Evolutionary conservation across 495 filamentous ascomycete species (phyloP), one percentile per base, ranked within the genome.

Genomic region (Xeromyces bisporus): DNA sequence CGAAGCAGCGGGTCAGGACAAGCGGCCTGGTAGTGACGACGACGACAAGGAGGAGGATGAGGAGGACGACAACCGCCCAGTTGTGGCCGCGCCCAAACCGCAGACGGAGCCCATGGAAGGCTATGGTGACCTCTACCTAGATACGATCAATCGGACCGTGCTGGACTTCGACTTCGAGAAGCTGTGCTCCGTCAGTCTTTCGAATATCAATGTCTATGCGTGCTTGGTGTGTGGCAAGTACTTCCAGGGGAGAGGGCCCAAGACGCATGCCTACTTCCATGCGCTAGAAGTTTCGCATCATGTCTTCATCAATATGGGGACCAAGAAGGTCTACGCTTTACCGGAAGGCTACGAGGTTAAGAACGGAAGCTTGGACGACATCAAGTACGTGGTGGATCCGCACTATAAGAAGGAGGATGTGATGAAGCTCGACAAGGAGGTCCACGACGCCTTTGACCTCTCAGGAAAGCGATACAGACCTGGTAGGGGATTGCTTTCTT

Each of bases 141-240:
- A 99, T 55, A 96, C 87, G 2, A 87, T 99, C 55, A 75, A 94
- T 56, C 82, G 89, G 23, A 57, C 56, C 18, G 57, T 92, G 10
- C 73, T 93, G 11, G 86, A 93, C 53, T 93, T 92, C 45, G 89
- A 99, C 51, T 99, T 99, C 51, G 87, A 96, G 46, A 96, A 96
- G 64, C 71, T 92, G 12, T 99, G 89, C 61, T 96, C 91, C 2
- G 64, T 96, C 40, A 87, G 80, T 15, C 62, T 99, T 7, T 92
- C 85, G 13, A 96, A 94, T 47, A 94, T 94, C 60, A 96, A 99
- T 42, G 86, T 99, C 30, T 99, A 99, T 51, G 89, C 91, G 2
- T 99, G 89, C 46, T 67, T 99, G 14, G 82, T 96, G 0, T 99
- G 89, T 50, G 91, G 89, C 17, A 93, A 89, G 62, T 99, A 96